A percentile compares a stretch with the other conserved stretches of the same genome.
phyloP scores from a whole-genome alignment of 2,329 filamentous ascomycete species.

The Phialocephala sp. region DNA sequence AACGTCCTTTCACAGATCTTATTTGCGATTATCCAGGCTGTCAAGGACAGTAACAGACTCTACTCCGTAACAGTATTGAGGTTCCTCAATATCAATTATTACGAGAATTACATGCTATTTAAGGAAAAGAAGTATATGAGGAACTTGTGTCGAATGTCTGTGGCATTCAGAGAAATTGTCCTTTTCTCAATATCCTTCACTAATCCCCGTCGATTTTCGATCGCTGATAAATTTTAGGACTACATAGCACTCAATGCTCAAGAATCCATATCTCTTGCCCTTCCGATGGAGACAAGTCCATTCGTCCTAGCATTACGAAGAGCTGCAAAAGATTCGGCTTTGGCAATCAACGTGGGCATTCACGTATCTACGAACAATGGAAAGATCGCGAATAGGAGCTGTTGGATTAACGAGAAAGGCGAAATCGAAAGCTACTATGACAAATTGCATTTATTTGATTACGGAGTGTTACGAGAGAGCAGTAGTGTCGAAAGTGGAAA shows the following conservation, averaged over 20 bases:
- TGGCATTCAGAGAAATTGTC: background rate
- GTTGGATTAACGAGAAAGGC: slow-evolving; percentile 70
- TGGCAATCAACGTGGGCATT: slow-evolving; percentile 86
- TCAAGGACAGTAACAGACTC: background rate
- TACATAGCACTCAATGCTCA: slow-evolving; percentile 76
- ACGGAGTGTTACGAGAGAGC: slow-evolving; percentile 69
- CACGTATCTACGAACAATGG: slow-evolving; percentile 68
- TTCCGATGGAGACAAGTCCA: slow-evolving; percentile 65
- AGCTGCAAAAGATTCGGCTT: slow-evolving; percentile 64
- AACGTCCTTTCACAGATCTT: background rate
- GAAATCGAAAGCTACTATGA: slow-evolving; percentile 71
- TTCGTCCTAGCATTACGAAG: slow-evolving; percentile 79
- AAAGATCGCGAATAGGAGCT: slow-evolving; percentile 65
- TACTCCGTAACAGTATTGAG: background rate
- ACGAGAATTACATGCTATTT: too few species aligned
- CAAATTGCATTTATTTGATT: slow-evolving; percentile 90
- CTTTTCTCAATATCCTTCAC: background rate
- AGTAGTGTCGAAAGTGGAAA: slow-evolving; percentile 70
- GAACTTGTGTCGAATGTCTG: background rate
- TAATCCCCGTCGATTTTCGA: background rate
- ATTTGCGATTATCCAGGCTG: background rate
- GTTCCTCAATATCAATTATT: too few species aligned
- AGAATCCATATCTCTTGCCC: slow-evolving; percentile 74
- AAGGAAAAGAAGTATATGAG: too few species aligned
- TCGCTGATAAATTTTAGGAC: slow-evolving; percentile 30